These are phyloP conservation scores for Arthrobotrys sphaeroides DNA, from an alignment of 2,329 filamentous ascomycete species.

Conservation along the genomic window DNA sequence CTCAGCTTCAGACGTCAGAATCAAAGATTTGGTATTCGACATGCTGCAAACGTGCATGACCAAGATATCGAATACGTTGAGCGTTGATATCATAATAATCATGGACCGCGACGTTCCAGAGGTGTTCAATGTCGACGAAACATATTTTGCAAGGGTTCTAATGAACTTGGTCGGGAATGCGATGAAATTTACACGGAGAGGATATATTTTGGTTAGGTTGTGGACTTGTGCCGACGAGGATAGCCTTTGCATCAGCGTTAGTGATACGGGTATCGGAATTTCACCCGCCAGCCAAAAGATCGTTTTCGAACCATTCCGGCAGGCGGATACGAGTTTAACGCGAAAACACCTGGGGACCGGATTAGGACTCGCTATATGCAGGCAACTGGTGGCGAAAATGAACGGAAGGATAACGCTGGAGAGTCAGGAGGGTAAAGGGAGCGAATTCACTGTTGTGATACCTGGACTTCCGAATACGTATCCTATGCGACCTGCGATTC, in stretches of 20 bases:
- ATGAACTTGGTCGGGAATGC: constrained; percentile 73
- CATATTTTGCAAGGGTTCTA: constrained; percentile 63
- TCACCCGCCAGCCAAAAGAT: constrained; percentile 74
- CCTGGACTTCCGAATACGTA: constrained; percentile 33
- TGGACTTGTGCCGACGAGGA: constrained; percentile 72
- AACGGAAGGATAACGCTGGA: constrained; percentile 70
- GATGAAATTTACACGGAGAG: constrained; percentile 72
- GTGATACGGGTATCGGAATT: constrained; percentile 88
- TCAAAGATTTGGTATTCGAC: constrained; percentile 49
- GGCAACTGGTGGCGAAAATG: constrained; percentile 69
- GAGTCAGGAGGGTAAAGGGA: constrained; percentile 67
- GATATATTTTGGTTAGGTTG: constrained; percentile 64
- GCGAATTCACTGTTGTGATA: constrained; percentile 65
- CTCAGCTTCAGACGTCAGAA: constrained; percentile 33
- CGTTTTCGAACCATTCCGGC: constrained; percentile 72
- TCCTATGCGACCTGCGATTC: constrained; percentile 16
- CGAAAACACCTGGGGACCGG: constrained; percentile 72
- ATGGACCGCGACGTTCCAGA: constrained; percentile 44
- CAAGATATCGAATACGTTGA: constrained; percentile 47
- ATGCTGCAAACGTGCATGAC: constrained; percentile 52
- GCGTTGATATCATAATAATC: constrained; percentile 46
- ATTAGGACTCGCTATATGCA: constrained; percentile 73
- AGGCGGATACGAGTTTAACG: constrained; percentile 84
- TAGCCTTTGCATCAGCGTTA: constrained; percentile 74
- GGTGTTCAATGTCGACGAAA: constrained; percentile 47